Percentiles rank a stretch among this genome's conserved stretches.
Evolutionary conservation across 2,329 filamentous ascomycete genomes (phyloP).

Genomic region (Colletotrichum simmondsii): DNA sequence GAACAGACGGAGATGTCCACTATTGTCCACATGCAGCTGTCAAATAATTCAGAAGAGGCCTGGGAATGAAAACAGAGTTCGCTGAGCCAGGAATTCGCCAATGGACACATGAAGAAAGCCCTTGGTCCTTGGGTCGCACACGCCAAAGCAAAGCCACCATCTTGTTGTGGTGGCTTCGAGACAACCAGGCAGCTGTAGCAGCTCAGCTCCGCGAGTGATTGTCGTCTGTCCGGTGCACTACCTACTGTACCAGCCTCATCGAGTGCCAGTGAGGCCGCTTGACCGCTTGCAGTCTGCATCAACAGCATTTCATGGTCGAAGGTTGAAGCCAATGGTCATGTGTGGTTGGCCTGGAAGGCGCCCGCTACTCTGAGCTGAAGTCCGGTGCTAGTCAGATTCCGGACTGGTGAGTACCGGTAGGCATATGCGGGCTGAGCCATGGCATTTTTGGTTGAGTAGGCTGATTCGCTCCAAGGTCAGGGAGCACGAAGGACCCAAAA

Average conservation of each 20-base stretch:
- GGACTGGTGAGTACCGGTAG: neutral
- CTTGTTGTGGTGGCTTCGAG: neutral
- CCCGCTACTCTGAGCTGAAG: conserved; percentile 22
- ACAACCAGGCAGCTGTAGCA: neutral
- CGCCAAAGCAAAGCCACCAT: neutral
- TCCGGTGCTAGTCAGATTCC: conserved; percentile 15
- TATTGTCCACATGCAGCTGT: neutral
- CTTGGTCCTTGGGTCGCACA: neutral
- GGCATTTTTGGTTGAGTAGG: neutral
- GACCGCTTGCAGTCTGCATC: conserved; percentile 5
- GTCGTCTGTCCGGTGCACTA: neutral
- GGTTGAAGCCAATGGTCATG: neutral
- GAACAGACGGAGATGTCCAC: no score
- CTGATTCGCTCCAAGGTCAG: neutral
- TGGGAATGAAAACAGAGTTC: neutral
- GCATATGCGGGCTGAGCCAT: conserved; percentile 1
- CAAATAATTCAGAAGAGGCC: neutral
- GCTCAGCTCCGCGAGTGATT: neutral
- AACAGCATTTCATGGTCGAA: neutral
- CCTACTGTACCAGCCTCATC: neutral
- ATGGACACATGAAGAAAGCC: neutral
- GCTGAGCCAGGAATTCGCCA: neutral
- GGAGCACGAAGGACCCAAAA: neutral
- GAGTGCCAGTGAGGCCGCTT: conserved; percentile 16
- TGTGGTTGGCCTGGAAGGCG: neutral